phyloP scores from a whole-genome alignment of 805 yeast genomes.

The Candida hungchunana region DNA sequence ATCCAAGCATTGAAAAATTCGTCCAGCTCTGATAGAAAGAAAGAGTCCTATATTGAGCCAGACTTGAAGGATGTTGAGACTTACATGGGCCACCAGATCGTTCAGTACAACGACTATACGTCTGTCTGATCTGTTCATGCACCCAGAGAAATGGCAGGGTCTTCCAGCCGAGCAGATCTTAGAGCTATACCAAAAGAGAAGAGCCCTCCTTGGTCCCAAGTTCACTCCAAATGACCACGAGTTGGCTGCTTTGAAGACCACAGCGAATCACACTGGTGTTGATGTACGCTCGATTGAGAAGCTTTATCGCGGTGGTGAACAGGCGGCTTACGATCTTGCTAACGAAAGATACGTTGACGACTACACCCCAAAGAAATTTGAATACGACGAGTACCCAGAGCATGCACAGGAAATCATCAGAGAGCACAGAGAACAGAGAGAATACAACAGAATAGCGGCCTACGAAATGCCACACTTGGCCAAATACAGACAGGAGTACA shows the following conservation, averaged over 20 bases:
- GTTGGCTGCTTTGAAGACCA: conserved; percentile 50
- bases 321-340: conserved; percentile 36
- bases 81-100: conserved; percentile 13
- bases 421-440: conserved; percentile 70
- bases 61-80: conserved; percentile 9
- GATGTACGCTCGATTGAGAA: conserved; percentile 29
- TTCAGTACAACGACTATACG: conserved; percentile 14
- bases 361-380: conserved; percentile 38
- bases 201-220: conserved; percentile 45
- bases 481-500: conserved; percentile 68
- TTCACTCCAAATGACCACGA: conserved; percentile 50
- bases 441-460: conserved; percentile 79
- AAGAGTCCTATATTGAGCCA: not conserved
- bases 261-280: conserved; percentile 41
- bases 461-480: conserved; percentile 86
- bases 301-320: conserved; percentile 39
- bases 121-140: conserved; percentile 11
- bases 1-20: conserved; percentile 12
- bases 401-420: conserved; percentile 67
- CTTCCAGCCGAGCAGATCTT: conserved; percentile 60
- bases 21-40: conserved; percentile 2
- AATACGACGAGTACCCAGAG: conserved; percentile 63
- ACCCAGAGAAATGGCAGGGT: conserved; percentile 67
- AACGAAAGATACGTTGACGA: conserved; percentile 32
- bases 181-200: conserved; percentile 56